Evolutionary conservation across 352 stramenopile species (phyloP).

Genomic region (Chrysophaeum taylorii): DNA sequence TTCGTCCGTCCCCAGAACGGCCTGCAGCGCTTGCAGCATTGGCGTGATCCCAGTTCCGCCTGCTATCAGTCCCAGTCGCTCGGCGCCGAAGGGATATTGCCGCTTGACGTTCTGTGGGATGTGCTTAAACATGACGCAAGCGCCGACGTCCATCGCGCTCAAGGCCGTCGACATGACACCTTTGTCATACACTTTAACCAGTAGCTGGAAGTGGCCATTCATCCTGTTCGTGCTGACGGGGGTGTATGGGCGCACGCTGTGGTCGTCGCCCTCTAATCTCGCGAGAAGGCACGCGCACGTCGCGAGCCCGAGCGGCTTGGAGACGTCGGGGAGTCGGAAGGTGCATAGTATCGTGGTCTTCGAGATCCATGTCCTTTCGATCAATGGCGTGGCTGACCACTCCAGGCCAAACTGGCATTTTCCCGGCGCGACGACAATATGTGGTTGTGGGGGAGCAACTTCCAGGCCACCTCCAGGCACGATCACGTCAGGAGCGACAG

Average conservation of each 20-base stretch:
- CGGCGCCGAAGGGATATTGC: slow-evolving; percentile 64
- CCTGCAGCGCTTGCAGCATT: slow-evolving; percentile 74
- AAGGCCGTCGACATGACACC: slow-evolving; percentile 11
- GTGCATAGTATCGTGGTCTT: no score
- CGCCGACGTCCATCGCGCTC: background rate
- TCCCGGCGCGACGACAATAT: no score
- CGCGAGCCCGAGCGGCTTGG: slow-evolving; percentile 34
- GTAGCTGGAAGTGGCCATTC: slow-evolving; percentile 47
- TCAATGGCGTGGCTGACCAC: no score
- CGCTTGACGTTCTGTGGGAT: slow-evolving; percentile 52
- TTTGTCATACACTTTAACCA: slow-evolving; percentile 34
- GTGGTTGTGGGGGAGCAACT: no score
- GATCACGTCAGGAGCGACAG: no score
- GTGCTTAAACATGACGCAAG: slow-evolving; percentile 45
- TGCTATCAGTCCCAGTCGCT: slow-evolving; percentile 76
- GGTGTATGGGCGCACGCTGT: slow-evolving; percentile 47
- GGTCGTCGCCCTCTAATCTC: slow-evolving; percentile 23
- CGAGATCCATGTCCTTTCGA: no score
- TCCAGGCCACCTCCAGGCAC: no score
- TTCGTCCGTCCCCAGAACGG: slow-evolving; percentile 38
- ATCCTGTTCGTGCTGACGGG: slow-evolving; percentile 49
- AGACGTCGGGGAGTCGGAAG: slow-evolving; percentile 41
- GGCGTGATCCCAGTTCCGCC: slow-evolving; percentile 88
- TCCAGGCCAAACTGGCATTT: no score
- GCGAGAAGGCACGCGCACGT: slow-evolving; percentile 53